Evolutionary conservation across 345 rosid species (phyloP).

Genomic region (Corchorus capsularis): DNA sequence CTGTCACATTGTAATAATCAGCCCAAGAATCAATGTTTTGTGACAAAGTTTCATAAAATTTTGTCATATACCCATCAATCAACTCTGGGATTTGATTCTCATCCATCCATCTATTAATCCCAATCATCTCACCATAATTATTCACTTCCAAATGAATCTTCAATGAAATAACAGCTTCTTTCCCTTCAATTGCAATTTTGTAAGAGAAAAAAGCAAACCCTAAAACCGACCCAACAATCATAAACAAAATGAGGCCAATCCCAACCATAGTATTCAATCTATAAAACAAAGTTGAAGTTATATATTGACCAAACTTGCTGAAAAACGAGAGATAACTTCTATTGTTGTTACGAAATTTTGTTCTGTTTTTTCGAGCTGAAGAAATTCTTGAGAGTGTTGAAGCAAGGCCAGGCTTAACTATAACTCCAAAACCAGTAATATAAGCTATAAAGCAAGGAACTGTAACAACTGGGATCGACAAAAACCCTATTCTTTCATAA

Average conservation of each 20-base stretch:
- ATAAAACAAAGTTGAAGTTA: constrained; percentile 1
- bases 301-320: background rate
- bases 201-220: constrained; percentile 19
- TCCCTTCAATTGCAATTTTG: constrained; percentile 22
- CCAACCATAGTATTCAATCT: constrained; percentile 17
- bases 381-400: constrained; percentile 12
- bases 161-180: constrained; percentile 16
- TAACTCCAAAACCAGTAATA: constrained; percentile 12
- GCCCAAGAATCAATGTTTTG: constrained; percentile 14
- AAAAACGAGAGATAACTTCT: background rate
- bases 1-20: constrained; percentile 13
- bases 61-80: constrained; percentile 11
- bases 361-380: background rate
- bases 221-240: constrained; percentile 17
- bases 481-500: constrained; percentile 16
- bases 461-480: background rate
- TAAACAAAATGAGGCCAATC: constrained; percentile 13
- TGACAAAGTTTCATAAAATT: constrained; percentile 14
- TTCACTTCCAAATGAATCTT: constrained; percentile 15
- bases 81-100: constrained; percentile 16
- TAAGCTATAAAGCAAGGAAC: constrained; percentile 9
- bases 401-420: constrained; percentile 8
- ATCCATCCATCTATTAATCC: constrained; percentile 19
- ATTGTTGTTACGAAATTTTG: background rate
- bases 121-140: constrained; percentile 10